Conservation (phyloP, 169 alveolate genomes). For the Babesia sp. region DNA sequence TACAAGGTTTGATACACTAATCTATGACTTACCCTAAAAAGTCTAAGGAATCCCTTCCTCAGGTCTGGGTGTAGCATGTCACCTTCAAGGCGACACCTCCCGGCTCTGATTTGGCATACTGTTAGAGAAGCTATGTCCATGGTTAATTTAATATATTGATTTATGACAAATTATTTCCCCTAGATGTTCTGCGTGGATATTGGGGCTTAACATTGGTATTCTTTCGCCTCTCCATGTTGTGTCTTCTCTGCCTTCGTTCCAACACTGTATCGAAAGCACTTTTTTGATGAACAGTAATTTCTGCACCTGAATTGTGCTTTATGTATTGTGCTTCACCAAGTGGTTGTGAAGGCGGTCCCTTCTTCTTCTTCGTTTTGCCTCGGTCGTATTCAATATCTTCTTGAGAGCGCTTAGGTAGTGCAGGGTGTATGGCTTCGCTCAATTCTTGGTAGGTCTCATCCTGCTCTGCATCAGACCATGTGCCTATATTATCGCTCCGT, state of each 20-base stretch:
- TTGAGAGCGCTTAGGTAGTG: conserved; percentile 24
- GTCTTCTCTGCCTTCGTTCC: not conserved
- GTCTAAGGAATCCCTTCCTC: conserved; percentile 61
- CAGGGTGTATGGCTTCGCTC: conserved; percentile 13
- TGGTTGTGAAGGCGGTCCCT: conserved; percentile 1
- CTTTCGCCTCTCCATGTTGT: not conserved
- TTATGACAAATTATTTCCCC: not conserved
- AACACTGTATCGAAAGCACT: conserved; percentile 30
- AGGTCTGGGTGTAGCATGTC: conserved; percentile 53
- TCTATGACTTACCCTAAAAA: conserved; percentile 33
- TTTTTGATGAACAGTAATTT: conserved; percentile 44
- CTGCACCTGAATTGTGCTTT: conserved; percentile 33
- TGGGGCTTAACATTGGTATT: not conserved
- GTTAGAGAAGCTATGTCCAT: conserved; percentile 31
- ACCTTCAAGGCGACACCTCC: conserved; percentile 61
- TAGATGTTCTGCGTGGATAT: not conserved
- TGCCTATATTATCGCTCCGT: conserved; percentile 7
- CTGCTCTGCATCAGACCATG: conserved; percentile 56
- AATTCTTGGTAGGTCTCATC: conserved; percentile 24
- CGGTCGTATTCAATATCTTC: conserved; percentile 60
- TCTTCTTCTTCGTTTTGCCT: conserved; percentile 51
- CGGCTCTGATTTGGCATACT: conserved; percentile 60
- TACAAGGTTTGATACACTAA: too few relatives aligned
- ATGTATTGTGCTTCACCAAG: conserved; percentile 4
- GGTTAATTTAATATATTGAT: not conserved